These are phyloP conservation scores for Salvia rosmarinus DNA, from an alignment of 257 asterid species.

Conservation along the genomic window DNA sequence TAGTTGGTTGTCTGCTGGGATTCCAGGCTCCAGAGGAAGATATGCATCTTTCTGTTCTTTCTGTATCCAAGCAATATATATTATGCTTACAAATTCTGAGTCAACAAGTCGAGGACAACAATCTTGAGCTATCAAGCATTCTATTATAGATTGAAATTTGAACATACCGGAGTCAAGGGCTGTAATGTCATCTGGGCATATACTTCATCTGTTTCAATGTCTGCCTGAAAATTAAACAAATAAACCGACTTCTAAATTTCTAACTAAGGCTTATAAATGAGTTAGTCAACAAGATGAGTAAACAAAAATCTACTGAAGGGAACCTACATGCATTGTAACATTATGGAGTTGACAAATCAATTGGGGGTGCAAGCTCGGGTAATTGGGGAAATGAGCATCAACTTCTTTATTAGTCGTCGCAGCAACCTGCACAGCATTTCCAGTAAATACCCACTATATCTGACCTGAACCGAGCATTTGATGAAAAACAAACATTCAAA, in stretches of 20 bases:
- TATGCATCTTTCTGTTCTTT: conserved; percentile 91
- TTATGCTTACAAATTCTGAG: conserved; percentile 20
- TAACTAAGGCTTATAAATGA: background rate
- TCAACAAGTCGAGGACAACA: conserved; percentile 1
- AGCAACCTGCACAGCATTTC: conserved; percentile 62
- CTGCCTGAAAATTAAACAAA: conserved; percentile 68
- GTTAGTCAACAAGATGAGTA: conserved; percentile 4
- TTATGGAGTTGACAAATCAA: conserved; percentile 96
- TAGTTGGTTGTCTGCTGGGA: conserved; percentile 83
- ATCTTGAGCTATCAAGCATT: conserved; percentile 20
- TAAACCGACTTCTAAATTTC: conserved; percentile 25
- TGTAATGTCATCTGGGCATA: conserved; percentile 96
- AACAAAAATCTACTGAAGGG: conserved; percentile 27
- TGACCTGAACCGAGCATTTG: background rate
- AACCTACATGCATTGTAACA: conserved; percentile 92
- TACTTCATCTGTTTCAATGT: conserved; percentile 92
- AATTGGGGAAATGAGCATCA: conserved; percentile 89
- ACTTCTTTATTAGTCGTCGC: conserved; percentile 91
- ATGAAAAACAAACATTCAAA: background rate
- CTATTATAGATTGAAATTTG: background rate
- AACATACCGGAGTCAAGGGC: conserved; percentile 76
- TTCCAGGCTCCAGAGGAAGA: conserved; percentile 84
- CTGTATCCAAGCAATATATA: conserved; percentile 43
- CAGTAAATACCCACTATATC: conserved; percentile 38
- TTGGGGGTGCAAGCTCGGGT: conserved; percentile 83